Base-by-base conservation (phyloP, 2,329 filamentous ascomycete genomes). In the Aspergillus bombycis region DNA sequence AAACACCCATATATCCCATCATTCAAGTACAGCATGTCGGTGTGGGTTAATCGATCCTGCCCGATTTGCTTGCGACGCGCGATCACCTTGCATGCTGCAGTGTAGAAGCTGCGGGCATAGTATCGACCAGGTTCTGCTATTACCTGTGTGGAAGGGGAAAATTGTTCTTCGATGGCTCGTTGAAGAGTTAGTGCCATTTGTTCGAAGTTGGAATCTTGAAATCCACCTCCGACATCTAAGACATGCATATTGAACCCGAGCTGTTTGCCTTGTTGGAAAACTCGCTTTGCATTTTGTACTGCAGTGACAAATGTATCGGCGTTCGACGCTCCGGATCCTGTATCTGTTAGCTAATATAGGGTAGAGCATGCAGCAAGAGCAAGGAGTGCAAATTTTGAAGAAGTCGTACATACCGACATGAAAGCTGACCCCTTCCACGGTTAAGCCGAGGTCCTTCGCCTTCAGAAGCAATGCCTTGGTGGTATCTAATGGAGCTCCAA, bases 1-100 rank as follows among this genome's bases (percentile, higher is more conserved):
- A 57, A 57, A 34, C 36, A 57, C 23, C 54, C 54, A 16, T 57
- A 57, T 19, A 57, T 45, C 23, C 54, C 54, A 34, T 57, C 54
- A 30, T 57, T 57, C 7, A 41, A 6, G 34, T 57, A 57, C 3
- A 57, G 34, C 54, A 57, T 57, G 14, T 57, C 54, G 2, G 23
- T 19, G n/a, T 43, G 8, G 8, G 54, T n/a, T 23, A 11, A 4
- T 4, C 23, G 36, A 21, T n/a, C 21, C 7, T 43, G 28, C 6
- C 54, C 54, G 10, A 57, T 43, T 23, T 43, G 54, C 12, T 21
- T 41, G 19, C 54, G 54, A 6, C 54, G 54, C 12, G 54, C 41
- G 14, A 43, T 45, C 21, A 43, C 54, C 36, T 57, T 57, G 36
- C 54, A 57, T 7, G 54, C 54, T 11, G 41, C 19, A 2, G 54